These are phyloP conservation scores for Aspergillus cejpii DNA, from an alignment of 2,329 filamentous ascomycete species.

Conservation along the genomic window DNA sequence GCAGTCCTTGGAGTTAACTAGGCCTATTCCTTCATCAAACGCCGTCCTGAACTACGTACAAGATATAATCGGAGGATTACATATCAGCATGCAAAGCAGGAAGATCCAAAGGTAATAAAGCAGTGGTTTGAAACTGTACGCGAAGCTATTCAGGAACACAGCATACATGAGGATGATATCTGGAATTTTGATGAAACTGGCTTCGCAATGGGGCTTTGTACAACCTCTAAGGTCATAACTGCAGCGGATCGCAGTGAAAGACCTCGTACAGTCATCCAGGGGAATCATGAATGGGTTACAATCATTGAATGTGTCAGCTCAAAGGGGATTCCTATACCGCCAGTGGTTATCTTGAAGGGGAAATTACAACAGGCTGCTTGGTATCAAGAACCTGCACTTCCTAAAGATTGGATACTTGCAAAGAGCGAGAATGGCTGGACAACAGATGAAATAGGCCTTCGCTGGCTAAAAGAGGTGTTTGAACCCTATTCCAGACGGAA, in stretches of 20 bases:
- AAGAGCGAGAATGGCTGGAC: constrained; percentile 32
- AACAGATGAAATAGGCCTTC: constrained; percentile 29
- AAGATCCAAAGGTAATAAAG: constrained; percentile 4
- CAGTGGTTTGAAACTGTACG: constrained; percentile 9
- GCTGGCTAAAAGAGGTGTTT: constrained; percentile 33
- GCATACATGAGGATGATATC: constrained; percentile 10
- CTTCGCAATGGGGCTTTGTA: constrained; percentile 10
- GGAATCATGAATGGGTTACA: constrained; percentile 14
- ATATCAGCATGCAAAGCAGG: constrained; percentile 3
- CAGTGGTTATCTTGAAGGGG: constrained; percentile 11
- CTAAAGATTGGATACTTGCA: constrained; percentile 6
- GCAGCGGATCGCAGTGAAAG: neutral
- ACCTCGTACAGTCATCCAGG: constrained; percentile 4
- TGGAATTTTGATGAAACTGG: constrained; percentile 15
- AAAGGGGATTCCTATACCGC: constrained; percentile 5
- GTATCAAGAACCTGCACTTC: constrained; percentile 6
- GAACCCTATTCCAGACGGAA: constrained; percentile 22
- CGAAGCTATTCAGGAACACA: constrained; percentile 6
- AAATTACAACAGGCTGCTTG: constrained; percentile 6
- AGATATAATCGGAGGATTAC: constrained; percentile 1
- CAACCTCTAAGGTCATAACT: constrained; percentile 5
- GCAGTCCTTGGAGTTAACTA: neutral
- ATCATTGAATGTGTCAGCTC: constrained; percentile 12
- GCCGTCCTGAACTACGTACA: neutral
- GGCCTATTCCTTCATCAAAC: constrained; percentile 5